Evolutionary conservation across 1,139 yeast species (phyloP).

Genomic region (Candida sp.): DNA sequence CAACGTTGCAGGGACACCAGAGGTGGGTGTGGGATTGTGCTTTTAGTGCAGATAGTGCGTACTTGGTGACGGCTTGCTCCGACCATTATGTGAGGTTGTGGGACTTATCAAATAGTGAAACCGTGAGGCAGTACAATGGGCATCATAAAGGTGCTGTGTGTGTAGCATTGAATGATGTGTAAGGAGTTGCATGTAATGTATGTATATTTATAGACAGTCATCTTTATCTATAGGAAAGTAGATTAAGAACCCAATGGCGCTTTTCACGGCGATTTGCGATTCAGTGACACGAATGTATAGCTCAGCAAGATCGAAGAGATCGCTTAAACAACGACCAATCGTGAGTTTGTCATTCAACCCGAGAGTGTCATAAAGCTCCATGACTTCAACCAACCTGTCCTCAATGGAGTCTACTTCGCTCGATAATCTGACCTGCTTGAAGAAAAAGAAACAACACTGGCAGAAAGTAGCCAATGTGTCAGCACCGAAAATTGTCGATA

Average conservation of each 20-base stretch:
- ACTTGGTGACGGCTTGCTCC: constrained; percentile 94
- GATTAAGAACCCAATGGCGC: constrained; percentile 1
- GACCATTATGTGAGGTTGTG: constrained; percentile 97
- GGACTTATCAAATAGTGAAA: constrained; percentile 96
- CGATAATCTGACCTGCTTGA: constrained; percentile 12
- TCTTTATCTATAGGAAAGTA: constrained; percentile 5
- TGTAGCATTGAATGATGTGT: constrained; percentile 95
- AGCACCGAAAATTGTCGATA: background rate
- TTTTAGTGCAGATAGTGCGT: constrained; percentile 97
- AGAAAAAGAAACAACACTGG: constrained; percentile 13
- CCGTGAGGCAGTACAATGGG: constrained; percentile 92
- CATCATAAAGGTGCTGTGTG: constrained; percentile 98
- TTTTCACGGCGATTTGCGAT: background rate
- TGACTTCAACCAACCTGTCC: constrained; percentile 8
- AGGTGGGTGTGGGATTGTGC: constrained; percentile 99
- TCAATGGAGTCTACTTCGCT: constrained; percentile 8
- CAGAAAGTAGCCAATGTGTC: constrained; percentile 5
- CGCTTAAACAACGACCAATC: constrained; percentile 4
- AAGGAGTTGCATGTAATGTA: no score
- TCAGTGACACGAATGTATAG: background rate
- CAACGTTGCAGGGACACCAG: constrained; percentile 92
- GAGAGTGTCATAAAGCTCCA: constrained; percentile 1
- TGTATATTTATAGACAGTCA: constrained; percentile 3
- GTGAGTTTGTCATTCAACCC: background rate
- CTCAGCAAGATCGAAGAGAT: constrained; percentile 10